Conservation (phyloP, 2,329 filamentous ascomycete species). For the Ophiostoma montium region DNA sequence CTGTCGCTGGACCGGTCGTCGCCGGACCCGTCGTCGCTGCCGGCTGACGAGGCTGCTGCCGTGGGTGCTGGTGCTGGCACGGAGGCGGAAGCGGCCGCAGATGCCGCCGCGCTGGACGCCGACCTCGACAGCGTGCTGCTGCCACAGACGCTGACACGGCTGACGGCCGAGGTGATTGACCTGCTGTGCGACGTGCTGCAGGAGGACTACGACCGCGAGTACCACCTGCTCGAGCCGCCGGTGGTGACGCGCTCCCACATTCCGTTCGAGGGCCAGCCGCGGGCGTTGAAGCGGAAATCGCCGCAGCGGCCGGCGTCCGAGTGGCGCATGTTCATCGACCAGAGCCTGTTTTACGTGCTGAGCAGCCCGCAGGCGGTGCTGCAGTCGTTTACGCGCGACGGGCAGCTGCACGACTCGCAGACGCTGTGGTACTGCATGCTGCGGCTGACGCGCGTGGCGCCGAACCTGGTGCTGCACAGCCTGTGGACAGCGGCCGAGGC, state of each 20-base stretch:
- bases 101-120: conserved; percentile 16
- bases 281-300: conserved; percentile 18
- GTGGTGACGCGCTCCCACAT: conserved; percentile 19
- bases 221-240: conserved; percentile 29
- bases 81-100: neutral
- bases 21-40: conserved; percentile 11
- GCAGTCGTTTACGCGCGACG: conserved; percentile 40
- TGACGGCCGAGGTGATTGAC: conserved; percentile 42
- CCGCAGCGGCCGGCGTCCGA: conserved; percentile 9
- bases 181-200: conserved; percentile 46
- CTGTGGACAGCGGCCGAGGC: conserved; percentile 47
- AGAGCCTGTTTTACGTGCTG: conserved; percentile 49
- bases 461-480: conserved; percentile 47
- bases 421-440: conserved; percentile 50
- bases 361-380: conserved; percentile 41
- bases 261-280: conserved; percentile 16
- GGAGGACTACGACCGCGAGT: conserved; percentile 39
- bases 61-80: neutral
- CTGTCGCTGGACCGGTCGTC: conserved; percentile 14
- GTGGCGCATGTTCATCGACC: conserved; percentile 49
- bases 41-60: neutral
- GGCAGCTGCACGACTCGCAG: conserved; percentile 43
- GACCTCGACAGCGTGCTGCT: conserved; percentile 27
- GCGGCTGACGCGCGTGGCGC: conserved; percentile 40
- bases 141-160: conserved; percentile 41